Percentiles rank a stretch among this genome's conserved stretches.
Conservation (phyloP, 179 eudicot species). For the Carnegiea gigantea region DNA sequence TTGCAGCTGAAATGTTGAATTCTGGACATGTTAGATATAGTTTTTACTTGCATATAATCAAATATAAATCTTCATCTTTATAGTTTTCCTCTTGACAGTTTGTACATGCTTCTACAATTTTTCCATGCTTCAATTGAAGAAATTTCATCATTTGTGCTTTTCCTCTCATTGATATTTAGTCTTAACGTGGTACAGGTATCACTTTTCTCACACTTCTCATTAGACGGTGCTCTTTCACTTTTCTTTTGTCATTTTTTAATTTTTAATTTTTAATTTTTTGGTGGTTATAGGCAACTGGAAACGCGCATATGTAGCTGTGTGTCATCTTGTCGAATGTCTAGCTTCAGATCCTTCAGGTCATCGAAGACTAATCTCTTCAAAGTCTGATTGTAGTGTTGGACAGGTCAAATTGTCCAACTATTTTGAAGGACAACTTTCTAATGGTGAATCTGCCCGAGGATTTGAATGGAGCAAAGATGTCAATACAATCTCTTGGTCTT, state of each 20-base stretch:
- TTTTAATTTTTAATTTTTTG: neutral
- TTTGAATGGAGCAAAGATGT: constrained; percentile 55
- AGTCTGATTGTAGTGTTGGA: constrained; percentile 33
- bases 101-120: neutral
- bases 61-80: neutral
- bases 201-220: neutral
- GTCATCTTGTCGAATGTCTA: constrained; percentile 54
- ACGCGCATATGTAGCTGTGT: constrained; percentile 70
- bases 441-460: constrained; percentile 33
- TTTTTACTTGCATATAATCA: too few relatives aligned
- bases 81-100: neutral
- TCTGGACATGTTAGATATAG: neutral
- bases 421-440: constrained; percentile 58
- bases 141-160: neutral
- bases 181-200: neutral
- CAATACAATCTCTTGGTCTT: constrained; percentile 32
- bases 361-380: constrained; percentile 23
- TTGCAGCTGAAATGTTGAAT: constrained; percentile 2
- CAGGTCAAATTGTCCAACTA: constrained; percentile 65
- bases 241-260: neutral
- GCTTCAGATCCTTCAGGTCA: constrained; percentile 36
- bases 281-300: constrained; percentile 73
- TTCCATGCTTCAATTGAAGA: neutral
- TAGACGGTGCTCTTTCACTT: neutral
- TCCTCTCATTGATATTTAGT: neutral